These are phyloP conservation scores for Cladosporium sp. DNA, from an alignment of 2,329 filamentous ascomycete species.

Conservation along the genomic window DNA sequence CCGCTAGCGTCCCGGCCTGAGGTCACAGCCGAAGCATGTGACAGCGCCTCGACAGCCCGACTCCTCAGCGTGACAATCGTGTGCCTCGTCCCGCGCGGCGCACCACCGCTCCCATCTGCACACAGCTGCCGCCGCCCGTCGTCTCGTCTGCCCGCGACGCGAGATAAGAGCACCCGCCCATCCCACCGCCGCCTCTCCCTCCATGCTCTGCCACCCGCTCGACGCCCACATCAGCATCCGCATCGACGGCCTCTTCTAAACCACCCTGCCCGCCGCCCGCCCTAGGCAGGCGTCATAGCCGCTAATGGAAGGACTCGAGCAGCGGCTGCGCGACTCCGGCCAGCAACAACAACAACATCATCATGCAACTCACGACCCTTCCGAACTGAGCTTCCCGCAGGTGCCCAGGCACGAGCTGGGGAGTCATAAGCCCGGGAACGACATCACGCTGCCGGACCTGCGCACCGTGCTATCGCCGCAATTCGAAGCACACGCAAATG, in stretches of 20 bases:
- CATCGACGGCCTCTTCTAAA: not conserved
- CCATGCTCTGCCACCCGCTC: slow-evolving; percentile 5
- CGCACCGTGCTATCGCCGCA: slow-evolving; percentile 38
- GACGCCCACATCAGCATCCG: slow-evolving; percentile 6
- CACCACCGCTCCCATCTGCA: not conserved
- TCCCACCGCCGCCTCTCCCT: too few species aligned
- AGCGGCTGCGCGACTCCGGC: not conserved
- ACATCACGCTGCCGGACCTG: slow-evolving; percentile 39
- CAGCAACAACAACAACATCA: not conserved
- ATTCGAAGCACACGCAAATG: slow-evolving; percentile 20
- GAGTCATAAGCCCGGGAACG: slow-evolving; percentile 12
- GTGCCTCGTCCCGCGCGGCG: not conserved
- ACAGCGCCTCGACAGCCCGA: slow-evolving; percentile 10
- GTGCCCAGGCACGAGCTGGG: slow-evolving; percentile 9
- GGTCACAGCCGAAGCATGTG: slow-evolving; percentile 12
- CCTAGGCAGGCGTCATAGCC: not conserved
- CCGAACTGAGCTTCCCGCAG: slow-evolving; percentile 6
- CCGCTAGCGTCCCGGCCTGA: not conserved
- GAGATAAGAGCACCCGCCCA: slow-evolving; percentile 1
- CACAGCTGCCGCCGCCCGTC: slow-evolving; percentile 1
- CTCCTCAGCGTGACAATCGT: slow-evolving; percentile 6
- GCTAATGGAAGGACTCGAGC: slow-evolving; percentile 7
- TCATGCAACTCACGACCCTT: slow-evolving; percentile 4
- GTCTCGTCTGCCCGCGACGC: not conserved
- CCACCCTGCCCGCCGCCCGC: too few species aligned